Evolutionary conservation across 805 yeast species (phyloP).

Genomic region (Hanseniaspora valbyensis): DNA sequence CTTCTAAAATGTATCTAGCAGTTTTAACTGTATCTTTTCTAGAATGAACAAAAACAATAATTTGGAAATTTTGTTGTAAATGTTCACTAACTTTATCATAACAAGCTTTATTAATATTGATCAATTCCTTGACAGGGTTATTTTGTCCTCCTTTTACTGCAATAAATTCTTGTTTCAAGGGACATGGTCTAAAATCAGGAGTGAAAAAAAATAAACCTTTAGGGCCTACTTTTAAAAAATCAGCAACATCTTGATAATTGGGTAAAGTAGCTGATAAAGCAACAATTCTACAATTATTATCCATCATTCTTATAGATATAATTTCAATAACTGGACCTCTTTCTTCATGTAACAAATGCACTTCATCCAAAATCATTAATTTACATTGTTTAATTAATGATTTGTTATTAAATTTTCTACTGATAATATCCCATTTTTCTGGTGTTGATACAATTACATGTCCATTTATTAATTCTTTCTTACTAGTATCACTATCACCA

Average conservation of each 20-base stretch:
- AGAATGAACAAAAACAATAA: constrained; percentile 86
- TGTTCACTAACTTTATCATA: constrained; percentile 65
- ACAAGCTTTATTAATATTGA: constrained; percentile 85
- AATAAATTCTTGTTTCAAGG: constrained; percentile 74
- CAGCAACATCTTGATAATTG: constrained; percentile 76
- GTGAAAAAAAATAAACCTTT: constrained; percentile 71
- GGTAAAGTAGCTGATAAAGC: constrained; percentile 92
- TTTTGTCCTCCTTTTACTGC: constrained; percentile 50
- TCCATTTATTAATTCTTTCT: constrained; percentile 62
- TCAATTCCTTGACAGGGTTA: constrained; percentile 54
- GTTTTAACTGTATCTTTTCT: constrained; percentile 83
- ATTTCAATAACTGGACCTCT: constrained; percentile 92
- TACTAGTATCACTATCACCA: constrained; percentile 74
- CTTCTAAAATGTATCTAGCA: constrained; percentile 60
- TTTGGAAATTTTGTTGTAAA: constrained; percentile 44
- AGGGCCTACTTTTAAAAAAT: constrained; percentile 57
- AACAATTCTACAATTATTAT: constrained; percentile 52
- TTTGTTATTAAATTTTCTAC: constrained; percentile 65
- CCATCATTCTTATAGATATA: constrained; percentile 62
- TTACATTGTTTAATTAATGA: constrained; percentile 55
- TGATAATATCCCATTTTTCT: constrained; percentile 94
- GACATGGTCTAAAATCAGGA: constrained; percentile 80
- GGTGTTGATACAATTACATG: constrained; percentile 88
- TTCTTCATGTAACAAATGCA: constrained; percentile 83
- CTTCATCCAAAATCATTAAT: constrained; percentile 77